These are phyloP conservation scores for Plantago major DNA, from an alignment of 257 asterid species.

Conservation along the genomic window DNA sequence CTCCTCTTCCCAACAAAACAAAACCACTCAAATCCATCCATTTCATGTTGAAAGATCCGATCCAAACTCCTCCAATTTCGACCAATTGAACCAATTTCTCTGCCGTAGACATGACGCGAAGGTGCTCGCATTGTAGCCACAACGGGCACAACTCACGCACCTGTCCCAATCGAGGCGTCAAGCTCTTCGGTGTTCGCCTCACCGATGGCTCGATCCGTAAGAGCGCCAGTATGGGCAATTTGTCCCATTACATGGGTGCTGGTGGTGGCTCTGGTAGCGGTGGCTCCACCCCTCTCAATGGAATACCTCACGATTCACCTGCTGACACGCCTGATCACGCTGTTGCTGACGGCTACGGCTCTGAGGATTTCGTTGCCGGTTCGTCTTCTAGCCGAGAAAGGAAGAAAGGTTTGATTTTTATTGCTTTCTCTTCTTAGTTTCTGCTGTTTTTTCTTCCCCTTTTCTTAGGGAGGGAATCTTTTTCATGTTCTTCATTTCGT, in stretches of 20 bases:
- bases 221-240: constrained; percentile 98
- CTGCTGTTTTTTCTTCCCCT: neutral
- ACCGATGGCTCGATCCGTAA: constrained; percentile 97
- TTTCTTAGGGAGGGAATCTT: neutral
- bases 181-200: constrained; percentile 95
- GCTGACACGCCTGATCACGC: constrained; percentile 84
- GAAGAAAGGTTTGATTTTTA: constrained; percentile 63
- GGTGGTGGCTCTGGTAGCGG: constrained; percentile 53
- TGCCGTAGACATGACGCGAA: constrained; percentile 56
- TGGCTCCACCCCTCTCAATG: constrained; percentile 49
- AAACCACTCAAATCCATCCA: neutral
- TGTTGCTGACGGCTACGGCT: constrained; percentile 80
- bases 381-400: constrained; percentile 90
- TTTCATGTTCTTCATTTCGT: neutral
- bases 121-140: constrained; percentile 99
- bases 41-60: constrained; percentile 11
- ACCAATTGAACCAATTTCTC: too few relatives aligned
- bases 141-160: constrained; percentile 98
- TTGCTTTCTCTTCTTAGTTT: neutral
- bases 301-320: constrained; percentile 62
- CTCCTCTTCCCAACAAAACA: neutral
- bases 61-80: neutral
- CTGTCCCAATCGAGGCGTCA: constrained; percentile 98
- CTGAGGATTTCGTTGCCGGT: constrained; percentile 91
- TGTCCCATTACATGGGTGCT: constrained; percentile 66